Percentiles rank a stretch among this genome's conserved stretches.
Evolutionary conservation across 1,139 yeast species (phyloP).

Genomic region (Pichia sp.): DNA sequence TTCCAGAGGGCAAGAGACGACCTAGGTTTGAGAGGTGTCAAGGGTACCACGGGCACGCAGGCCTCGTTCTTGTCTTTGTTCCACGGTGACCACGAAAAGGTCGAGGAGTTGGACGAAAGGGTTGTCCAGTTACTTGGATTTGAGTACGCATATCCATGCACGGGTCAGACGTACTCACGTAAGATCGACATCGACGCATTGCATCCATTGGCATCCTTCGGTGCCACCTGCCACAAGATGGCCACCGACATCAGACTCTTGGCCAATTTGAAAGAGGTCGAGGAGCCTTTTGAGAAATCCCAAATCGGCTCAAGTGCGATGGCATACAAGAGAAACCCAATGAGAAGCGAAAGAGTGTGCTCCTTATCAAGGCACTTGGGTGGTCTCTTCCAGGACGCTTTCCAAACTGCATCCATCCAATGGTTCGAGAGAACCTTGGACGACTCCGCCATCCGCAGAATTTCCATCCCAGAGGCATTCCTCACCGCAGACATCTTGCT

Average conservation of each 20-base stretch:
- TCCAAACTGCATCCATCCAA: constrained; percentile 95
- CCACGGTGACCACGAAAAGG: constrained; percentile 96
- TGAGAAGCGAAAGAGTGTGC: constrained; percentile 99
- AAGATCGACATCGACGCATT: constrained; percentile 94
- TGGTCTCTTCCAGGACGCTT: constrained; percentile 84
- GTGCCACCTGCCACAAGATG: constrained; percentile 95
- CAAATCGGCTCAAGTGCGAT: constrained; percentile 98
- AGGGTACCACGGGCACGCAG: constrained; percentile 99
- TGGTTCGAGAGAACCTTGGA: constrained; percentile 99
- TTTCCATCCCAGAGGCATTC: constrained; percentile 93
- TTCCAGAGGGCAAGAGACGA: constrained; percentile 95
- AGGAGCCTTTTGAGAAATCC: constrained; percentile 96
- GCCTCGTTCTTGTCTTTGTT: constrained; percentile 91
- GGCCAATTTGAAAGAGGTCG: constrained; percentile 95
- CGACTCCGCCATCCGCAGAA: constrained; percentile 97
- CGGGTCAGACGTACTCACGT: constrained; percentile 98
- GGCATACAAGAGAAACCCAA: constrained; percentile 99
- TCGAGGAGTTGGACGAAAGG: constrained; percentile 83
- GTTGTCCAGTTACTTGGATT: constrained; percentile 93
- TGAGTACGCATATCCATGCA: constrained; percentile 91
- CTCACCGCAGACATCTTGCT: constrained; percentile 91
- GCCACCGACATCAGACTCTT: constrained; percentile 95
- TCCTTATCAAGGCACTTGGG: constrained; percentile 94
- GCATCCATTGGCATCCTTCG: constrained; percentile 90
- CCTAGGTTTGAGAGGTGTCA: constrained; percentile 94